Conservation (phyloP, 208 protist genomes). For the Trypanosoma boissoni region DNA sequence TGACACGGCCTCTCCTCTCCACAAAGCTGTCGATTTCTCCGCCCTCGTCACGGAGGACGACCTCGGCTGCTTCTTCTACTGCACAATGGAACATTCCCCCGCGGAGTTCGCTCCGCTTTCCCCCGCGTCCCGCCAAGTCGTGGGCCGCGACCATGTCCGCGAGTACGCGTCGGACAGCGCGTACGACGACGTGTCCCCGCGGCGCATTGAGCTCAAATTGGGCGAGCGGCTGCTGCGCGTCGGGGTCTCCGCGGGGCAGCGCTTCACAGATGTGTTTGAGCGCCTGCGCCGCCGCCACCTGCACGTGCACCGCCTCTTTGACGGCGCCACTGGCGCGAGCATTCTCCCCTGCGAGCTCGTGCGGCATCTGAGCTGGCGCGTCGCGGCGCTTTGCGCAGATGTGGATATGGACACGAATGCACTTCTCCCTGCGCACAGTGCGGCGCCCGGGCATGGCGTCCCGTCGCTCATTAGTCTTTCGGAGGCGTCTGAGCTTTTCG, state of each 20-base stretch:
- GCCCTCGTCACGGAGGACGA: neutral
- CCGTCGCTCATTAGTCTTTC: constrained; percentile 20
- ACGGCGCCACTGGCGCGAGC: constrained; percentile 42
- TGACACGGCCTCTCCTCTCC: too few species aligned
- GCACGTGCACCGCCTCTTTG: constrained; percentile 31
- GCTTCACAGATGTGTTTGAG: constrained; percentile 25
- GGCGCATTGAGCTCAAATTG: constrained; percentile 25
- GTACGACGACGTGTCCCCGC: neutral
- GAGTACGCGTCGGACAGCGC: constrained; percentile 9
- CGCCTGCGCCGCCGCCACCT: constrained; percentile 22
- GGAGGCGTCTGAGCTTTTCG: neutral
- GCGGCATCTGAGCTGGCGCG: constrained; percentile 21
- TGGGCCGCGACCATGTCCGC: constrained; percentile 19
- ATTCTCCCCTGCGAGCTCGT: constrained; percentile 56
- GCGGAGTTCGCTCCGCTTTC: constrained; percentile 1
- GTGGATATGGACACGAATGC: too few species aligned
- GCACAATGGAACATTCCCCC: neutral
- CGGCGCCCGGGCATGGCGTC: too few species aligned
- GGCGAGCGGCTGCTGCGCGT: constrained; percentile 21
- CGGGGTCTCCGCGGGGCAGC: constrained; percentile 12
- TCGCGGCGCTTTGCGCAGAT: constrained; percentile 17
- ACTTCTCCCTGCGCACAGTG: too few species aligned
- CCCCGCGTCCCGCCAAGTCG: neutral
- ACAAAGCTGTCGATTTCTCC: too few species aligned
- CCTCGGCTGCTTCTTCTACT: neutral